These are phyloP conservation scores for Nannizziopsis barbatae DNA, from an alignment of 2,329 filamentous ascomycete genomes.

Conservation along the genomic window DNA sequence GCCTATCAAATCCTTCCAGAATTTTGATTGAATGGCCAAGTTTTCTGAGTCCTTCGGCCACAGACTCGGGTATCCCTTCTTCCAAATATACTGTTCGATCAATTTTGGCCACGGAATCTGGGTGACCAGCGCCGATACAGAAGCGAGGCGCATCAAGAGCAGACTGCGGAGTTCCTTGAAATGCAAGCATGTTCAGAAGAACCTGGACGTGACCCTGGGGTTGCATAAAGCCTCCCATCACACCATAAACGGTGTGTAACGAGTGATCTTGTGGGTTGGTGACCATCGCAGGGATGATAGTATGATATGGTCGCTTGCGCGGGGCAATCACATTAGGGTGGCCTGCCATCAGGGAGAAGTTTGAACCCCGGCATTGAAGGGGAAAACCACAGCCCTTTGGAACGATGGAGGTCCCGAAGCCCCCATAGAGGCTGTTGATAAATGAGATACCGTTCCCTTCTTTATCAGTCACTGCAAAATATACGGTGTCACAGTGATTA, in stretches of 20 bases:
- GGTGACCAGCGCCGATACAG: slow-evolving; percentile 67
- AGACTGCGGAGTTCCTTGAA: slow-evolving; percentile 69
- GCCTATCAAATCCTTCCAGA: slow-evolving; percentile 53
- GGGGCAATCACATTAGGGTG: slow-evolving; percentile 76
- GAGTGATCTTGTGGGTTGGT: slow-evolving; percentile 64
- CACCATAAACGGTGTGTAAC: slow-evolving; percentile 78
- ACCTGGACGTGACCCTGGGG: slow-evolving; percentile 94
- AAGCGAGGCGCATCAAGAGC: slow-evolving; percentile 86
- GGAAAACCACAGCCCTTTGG: slow-evolving; percentile 82
- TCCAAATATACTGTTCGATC: slow-evolving; percentile 65
- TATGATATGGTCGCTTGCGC: slow-evolving; percentile 86
- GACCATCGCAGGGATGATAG: slow-evolving; percentile 86
- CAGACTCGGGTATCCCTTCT: slow-evolving; percentile 62
- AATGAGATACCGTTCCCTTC: slow-evolving; percentile 86
- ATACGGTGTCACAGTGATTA: slow-evolving; percentile 82
- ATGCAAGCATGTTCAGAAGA: slow-evolving; percentile 76
- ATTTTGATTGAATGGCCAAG: slow-evolving; percentile 65
- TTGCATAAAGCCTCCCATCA: slow-evolving; percentile 99
- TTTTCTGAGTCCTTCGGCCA: slow-evolving; percentile 53
- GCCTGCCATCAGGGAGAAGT: slow-evolving; percentile 57
- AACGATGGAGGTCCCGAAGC: slow-evolving; percentile 75
- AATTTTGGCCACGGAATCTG: slow-evolving; percentile 44
- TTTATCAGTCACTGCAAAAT: slow-evolving; percentile 73
- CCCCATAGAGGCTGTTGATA: slow-evolving; percentile 90
- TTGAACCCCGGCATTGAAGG: slow-evolving; percentile 82